phyloP scores from a whole-genome alignment of 768 basidiomycete species.

The Boletus edulis region DNA sequence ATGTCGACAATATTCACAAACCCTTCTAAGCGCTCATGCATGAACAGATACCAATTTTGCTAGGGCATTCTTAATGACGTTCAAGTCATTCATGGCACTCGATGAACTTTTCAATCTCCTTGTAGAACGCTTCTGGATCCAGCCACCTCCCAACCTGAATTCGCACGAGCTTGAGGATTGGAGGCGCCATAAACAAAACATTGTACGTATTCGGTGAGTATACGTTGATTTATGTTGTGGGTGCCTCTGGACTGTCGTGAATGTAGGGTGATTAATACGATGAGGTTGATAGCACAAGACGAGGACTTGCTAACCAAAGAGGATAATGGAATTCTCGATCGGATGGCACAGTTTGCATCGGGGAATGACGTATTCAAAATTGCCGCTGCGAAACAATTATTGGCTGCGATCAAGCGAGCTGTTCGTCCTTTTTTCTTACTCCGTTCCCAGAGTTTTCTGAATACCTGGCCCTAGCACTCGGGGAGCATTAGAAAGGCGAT shows the following conservation, averaged over 20 bases:
- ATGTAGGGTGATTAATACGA: conserved; percentile 58
- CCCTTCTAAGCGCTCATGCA: background rate
- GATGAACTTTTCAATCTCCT: conserved; percentile 55
- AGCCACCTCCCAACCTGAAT: conserved; percentile 46
- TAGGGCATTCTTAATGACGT: conserved; percentile 67
- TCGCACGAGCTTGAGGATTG: conserved; percentile 49
- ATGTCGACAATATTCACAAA: conserved; percentile 16
- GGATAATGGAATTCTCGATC: conserved; percentile 49
- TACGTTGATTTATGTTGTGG: background rate
- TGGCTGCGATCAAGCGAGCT: conserved; percentile 46
- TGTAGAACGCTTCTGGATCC: conserved; percentile 53
- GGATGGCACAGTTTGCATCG: conserved; percentile 52
- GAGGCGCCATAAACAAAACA: conserved; percentile 54
- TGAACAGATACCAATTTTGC: conserved; percentile 51
- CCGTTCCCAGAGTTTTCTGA: background rate
- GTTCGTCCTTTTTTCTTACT: conserved; percentile 34
- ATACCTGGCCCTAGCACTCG: conserved; percentile 18
- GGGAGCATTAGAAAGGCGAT: conserved; percentile 38
- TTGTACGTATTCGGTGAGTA: conserved; percentile 57
- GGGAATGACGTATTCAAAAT: conserved; percentile 38
- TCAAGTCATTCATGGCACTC: conserved; percentile 61
- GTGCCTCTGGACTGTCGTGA: background rate
- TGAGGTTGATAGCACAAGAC: conserved; percentile 60
- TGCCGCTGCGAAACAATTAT: conserved; percentile 48
- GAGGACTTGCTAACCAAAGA: conserved; percentile 52